Base-by-base conservation (phyloP, 148 eudicot genomes). In the Beta vulgaris region DNA sequence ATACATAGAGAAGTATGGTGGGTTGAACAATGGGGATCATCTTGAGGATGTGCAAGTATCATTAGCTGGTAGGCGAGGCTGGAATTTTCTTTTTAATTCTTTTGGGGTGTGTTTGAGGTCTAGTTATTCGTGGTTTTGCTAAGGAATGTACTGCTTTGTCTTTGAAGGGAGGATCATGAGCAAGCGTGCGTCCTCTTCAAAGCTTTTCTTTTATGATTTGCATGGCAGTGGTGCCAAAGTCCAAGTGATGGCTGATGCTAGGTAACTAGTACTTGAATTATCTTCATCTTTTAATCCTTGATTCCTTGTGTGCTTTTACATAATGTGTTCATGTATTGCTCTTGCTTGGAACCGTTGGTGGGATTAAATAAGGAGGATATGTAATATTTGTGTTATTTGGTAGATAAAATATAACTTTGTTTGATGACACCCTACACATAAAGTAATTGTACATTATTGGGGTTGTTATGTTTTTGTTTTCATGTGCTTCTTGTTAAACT, bases 191-290 rank as follows among this genome's bases (percentile, higher is more conserved):
- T 88, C 90, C 57, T 89, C 93, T 18, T 53, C 87, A 32, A 89
- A 88, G 78, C 83, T 91, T 40, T 77, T 86, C 77, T 91, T 91
- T 58, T 91, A 89, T 67, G 97, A 89, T 81, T 82, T 91, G 74
- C 85, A 86, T 74, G 88, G 86, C 35, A 44, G 68, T 68, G 87
- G 87, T 82, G 90, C 86, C 48, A 91, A 91, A 78, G 86, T 89
- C 49, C 97, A 91, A 86, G 79, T 91, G 51, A 85, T 91, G 87
- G 83, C 93, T 36, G 91, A 88, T 86, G 91, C 89, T 79, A 87
- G 97, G 98, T 93, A 86, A 57, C 57, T 48, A 28, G 53, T 48
- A 57, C 71, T 61, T 57, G 16, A 9, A 29, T 49, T 19, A 60
- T 66, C 58, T 36, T 25, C 13, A 10, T 43, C 2, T 9, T 43